Evolutionary conservation across 2,329 filamentous ascomycete genomes (phyloP).

Genomic region (Mycocentrospora acerina): DNA sequence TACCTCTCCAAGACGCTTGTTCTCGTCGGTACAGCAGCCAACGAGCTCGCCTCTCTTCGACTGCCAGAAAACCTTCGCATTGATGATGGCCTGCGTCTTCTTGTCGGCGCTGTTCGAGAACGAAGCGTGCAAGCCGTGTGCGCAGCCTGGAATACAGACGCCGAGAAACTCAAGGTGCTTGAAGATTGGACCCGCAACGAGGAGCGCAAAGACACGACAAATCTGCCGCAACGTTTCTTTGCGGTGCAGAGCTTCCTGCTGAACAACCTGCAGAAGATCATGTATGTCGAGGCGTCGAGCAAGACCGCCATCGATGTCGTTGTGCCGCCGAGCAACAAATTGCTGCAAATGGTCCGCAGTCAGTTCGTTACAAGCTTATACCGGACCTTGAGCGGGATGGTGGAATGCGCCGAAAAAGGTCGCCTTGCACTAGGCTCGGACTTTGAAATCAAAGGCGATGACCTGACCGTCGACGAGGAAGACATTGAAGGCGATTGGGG

Average conservation of each 20-base stretch:
- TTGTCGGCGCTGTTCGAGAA: slow-evolving; percentile 80
- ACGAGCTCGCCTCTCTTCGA: slow-evolving; percentile 76
- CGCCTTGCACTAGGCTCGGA: slow-evolving; percentile 62
- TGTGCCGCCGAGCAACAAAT: slow-evolving; percentile 78
- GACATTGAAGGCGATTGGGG: slow-evolving; percentile 30
- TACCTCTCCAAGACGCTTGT: slow-evolving; percentile 82
- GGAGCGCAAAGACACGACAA: slow-evolving; percentile 83
- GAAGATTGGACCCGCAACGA: slow-evolving; percentile 89
- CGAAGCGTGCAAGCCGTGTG: slow-evolving; percentile 83
- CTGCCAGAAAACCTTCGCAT: slow-evolving; percentile 61
- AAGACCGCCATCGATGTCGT: slow-evolving; percentile 81
- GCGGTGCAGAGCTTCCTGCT: slow-evolving; percentile 83
- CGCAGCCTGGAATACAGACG: slow-evolving; percentile 89
- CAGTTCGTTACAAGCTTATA: slow-evolving; percentile 95
- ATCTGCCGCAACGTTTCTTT: slow-evolving; percentile 84
- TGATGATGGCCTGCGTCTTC: slow-evolving; percentile 70
- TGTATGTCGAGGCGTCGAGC: slow-evolving; percentile 85
- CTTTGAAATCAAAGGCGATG: slow-evolving; percentile 55
- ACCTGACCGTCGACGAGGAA: slow-evolving; percentile 43
- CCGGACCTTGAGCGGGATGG: slow-evolving; percentile 91
- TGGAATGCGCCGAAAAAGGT: slow-evolving; percentile 88
- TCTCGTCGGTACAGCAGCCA: slow-evolving; percentile 81
- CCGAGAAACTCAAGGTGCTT: slow-evolving; percentile 85
- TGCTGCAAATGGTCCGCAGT: slow-evolving; percentile 85
- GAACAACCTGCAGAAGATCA: slow-evolving; percentile 87